phyloP scores from a whole-genome alignment of 2,329 filamentous ascomycete species.

The Botrytis fragariae region DNA sequence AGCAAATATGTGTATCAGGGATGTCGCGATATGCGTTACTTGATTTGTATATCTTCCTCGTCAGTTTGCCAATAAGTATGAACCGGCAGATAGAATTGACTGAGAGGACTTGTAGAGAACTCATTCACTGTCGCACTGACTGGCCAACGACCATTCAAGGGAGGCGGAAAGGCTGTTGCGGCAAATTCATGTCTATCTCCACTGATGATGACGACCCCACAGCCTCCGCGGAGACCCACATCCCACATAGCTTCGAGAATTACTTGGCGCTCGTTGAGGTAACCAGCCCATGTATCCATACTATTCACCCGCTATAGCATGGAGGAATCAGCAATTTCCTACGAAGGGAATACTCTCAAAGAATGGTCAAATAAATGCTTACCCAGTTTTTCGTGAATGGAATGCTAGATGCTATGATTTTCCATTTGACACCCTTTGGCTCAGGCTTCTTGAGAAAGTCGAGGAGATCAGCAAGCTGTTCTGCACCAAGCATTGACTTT shows the following conservation, averaged over 20 bases:
- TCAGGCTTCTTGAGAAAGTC: conserved; percentile 72
- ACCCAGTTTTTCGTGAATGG: conserved; percentile 97
- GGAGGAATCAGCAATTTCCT: background rate
- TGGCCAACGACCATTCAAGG: conserved; percentile 59
- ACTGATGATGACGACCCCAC: conserved; percentile 79
- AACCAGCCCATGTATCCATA: conserved; percentile 92
- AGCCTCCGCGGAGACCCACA: conserved; percentile 64
- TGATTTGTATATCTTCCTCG: conserved; percentile 76
- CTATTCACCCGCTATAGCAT: conserved; percentile 62
- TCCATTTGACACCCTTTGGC: conserved; percentile 81
- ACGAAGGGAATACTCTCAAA: background rate
- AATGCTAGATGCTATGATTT: conserved; percentile 84
- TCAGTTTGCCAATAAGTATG: conserved; percentile 81
- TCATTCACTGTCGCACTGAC: conserved; percentile 72
- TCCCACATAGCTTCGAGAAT: conserved; percentile 94
- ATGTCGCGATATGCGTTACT: conserved; percentile 53
- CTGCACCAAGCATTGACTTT: conserved; percentile 83
- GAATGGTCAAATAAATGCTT: background rate
- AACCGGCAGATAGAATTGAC: conserved; percentile 88
- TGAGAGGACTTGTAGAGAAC: conserved; percentile 87
- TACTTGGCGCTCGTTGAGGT: conserved; percentile 72
- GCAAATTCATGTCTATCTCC: conserved; percentile 98
- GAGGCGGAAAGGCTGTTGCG: conserved; percentile 74
- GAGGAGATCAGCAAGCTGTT: conserved; percentile 77
- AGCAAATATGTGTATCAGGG: conserved; percentile 23